These are phyloP conservation scores for Puya raimondii DNA, from an alignment of 176 grass and related monocot species.

Conservation along the genomic window DNA sequence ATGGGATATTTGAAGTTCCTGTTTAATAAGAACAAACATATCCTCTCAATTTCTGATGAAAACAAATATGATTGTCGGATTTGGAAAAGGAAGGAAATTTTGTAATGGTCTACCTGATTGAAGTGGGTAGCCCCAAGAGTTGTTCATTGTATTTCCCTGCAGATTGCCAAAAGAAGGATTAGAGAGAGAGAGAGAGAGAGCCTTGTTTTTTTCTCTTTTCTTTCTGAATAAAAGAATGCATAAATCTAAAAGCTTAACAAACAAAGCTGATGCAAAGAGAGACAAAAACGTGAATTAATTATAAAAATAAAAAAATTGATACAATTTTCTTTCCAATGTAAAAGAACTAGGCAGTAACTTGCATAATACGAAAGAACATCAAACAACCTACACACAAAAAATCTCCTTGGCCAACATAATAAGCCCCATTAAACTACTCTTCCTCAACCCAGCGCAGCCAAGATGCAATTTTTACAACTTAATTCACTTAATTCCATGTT, in stretches of 20 bases:
- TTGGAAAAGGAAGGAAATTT: background rate
- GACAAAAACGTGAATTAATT: too few relatives aligned
- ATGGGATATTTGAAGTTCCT: slow-evolving; percentile 30
- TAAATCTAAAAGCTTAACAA: too few relatives aligned
- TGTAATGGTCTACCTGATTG: slow-evolving; percentile 21
- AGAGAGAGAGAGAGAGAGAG: background rate
- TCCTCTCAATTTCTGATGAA: background rate
- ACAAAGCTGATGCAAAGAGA: too few relatives aligned
- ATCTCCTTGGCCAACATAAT: background rate
- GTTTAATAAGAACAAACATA: background rate
- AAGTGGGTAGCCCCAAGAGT: slow-evolving; percentile 13
- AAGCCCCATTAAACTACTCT: background rate
- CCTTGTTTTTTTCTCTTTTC: too few relatives aligned
- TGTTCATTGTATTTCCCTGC: slow-evolving; percentile 33
- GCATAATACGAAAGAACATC: background rate
- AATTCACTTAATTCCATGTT: background rate
- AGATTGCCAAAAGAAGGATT: background rate
- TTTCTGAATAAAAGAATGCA: too few relatives aligned
- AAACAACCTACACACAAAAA: background rate
- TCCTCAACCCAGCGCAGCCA: background rate
- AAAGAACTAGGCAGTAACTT: background rate
- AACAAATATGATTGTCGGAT: background rate
- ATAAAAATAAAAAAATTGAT: background rate
- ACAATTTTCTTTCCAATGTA: background rate
- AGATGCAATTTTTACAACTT: background rate